phyloP scores from a whole-genome alignment of 768 basidiomycete species.

The Melanogaster broomeanus region DNA sequence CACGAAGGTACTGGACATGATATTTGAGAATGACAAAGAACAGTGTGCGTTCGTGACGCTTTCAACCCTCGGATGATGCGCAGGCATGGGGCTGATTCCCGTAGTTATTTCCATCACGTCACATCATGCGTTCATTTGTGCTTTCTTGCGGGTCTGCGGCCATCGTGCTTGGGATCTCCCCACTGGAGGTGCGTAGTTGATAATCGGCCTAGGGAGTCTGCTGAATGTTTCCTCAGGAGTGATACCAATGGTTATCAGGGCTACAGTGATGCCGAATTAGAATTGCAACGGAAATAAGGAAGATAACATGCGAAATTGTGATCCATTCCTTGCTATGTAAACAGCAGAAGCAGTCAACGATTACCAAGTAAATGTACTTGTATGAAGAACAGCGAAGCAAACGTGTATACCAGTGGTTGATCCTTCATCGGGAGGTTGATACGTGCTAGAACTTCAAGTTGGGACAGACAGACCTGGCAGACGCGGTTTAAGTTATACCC shows the following conservation, averaged over 20 bases:
- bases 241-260: constrained; percentile 25
- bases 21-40: constrained; percentile 48
- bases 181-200: constrained; percentile 57
- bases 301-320: no score
- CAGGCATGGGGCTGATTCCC: neutral
- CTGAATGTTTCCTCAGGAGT: constrained; percentile 22
- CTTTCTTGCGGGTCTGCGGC: constrained; percentile 49
- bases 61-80: neutral
- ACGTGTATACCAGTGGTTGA: neutral
- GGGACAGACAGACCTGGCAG: constrained; percentile 35
- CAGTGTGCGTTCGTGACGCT: constrained; percentile 46
- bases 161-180: constrained; percentile 49
- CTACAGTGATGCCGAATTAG: constrained; percentile 6
- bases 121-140: constrained; percentile 63
- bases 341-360: no score
- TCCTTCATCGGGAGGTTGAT: neutral
- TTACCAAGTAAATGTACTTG: no score
- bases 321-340: no score
- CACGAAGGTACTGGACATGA: constrained; percentile 49
- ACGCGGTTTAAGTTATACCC: constrained; percentile 30
- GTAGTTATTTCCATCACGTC: constrained; percentile 68
- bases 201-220: neutral
- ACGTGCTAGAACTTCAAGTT: constrained; percentile 22
- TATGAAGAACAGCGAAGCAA: no score
- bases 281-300: neutral